Base-by-base conservation (phyloP, 306 rosid species). In the Quercus robur region DNA sequence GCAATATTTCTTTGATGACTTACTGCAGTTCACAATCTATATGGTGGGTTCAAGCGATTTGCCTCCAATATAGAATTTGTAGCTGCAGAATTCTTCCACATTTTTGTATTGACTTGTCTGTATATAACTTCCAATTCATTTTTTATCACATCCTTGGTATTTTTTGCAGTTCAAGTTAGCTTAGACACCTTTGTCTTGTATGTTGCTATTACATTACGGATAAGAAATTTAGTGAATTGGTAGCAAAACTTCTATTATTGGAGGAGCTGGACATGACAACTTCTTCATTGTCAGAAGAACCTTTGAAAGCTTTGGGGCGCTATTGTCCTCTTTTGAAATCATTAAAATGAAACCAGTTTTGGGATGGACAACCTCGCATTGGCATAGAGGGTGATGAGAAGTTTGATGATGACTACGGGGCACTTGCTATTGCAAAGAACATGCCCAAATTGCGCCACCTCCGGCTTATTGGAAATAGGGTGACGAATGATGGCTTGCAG, bases 201-300 rank as follows among this genome's bases (percentile, higher is more conserved):
- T 75, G 18, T 74, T 91, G 94, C 85, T 26, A 63, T 58, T 12
- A 14, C 51, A 38, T 89, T 52, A 73, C 94, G 8, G 85, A 81
- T 55, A 82, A 61, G 75, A 91, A 88, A 56, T 73, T 93, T 77
- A 55, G 38, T 75, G 91, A 69, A 54, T 84, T 77, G 68, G 85
- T 83, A 64, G 25, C 77, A 18, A 90, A 79, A 75, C 85, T 91
- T 80, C 78, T 91, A 19, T 54, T 64, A 78, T 52, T 93, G 81
- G 97, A 93, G 84, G 89, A 91, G 41, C 91, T 93, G 38, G 90
- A 91, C 5, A 73, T 88, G 55, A 80, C 88, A 15, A 46, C 72
- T 44, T 72, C 88, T 73, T 28, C 23, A 31, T 26, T 87, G 26
- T 74, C 85, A 54, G 66, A 30, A 7, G 74, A 61, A 35, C 15